Base-by-base conservation (phyloP, 768 basidiomycete genomes). In the Rhizopogon salebrosus region DNA sequence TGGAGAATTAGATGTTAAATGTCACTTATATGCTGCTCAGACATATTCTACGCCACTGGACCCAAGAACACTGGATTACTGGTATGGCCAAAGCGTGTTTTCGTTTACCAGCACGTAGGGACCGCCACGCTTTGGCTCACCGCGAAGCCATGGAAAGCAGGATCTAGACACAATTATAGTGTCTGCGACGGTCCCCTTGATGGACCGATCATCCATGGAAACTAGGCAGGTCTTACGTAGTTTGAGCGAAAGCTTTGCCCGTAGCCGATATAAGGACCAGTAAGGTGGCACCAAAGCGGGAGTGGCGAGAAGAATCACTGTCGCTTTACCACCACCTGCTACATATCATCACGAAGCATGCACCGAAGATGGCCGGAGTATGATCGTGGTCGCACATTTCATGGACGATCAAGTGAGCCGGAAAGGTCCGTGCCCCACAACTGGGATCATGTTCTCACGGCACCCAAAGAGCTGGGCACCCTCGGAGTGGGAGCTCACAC, bases 361-460 rank as follows among this genome's bases (percentile, higher is more conserved):
- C n/a, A n/a, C n/a, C n/a, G n/a, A n/a, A n/a, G n/a, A n/a, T n/a
- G n/a, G n/a, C n/a, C n/a, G n/a, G n/a, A n/a, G n/a, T n/a, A n/a
- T n/a, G n/a, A n/a, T n/a, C n/a, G n/a, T n/a, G n/a, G n/a, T n/a
- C n/a, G n/a, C n/a, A n/a, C n/a, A n/a, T n/a, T n/a, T 13, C 10
- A 34, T 13, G 31, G 31, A 34, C 4, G 31, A 13, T 9, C 11
- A 41, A 41, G 39, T 13, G 7, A 31, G 43, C 31, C 45, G 45
- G 45, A 34, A 46, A 46, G 31, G 45, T 46, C 45, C 45, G 45
- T 16, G 45, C 24, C 40, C 9, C 18, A n/a, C 8, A 23, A 56
- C 50, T 45, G 24, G 54, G 54, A 40, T 38, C 49, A 34, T 34
- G 45, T 49, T 53, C 52, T 48, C 37, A 51, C 41, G 56, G 45